Conservation (phyloP, 1,139 yeast species). For the Geotrichum fermentans region DNA sequence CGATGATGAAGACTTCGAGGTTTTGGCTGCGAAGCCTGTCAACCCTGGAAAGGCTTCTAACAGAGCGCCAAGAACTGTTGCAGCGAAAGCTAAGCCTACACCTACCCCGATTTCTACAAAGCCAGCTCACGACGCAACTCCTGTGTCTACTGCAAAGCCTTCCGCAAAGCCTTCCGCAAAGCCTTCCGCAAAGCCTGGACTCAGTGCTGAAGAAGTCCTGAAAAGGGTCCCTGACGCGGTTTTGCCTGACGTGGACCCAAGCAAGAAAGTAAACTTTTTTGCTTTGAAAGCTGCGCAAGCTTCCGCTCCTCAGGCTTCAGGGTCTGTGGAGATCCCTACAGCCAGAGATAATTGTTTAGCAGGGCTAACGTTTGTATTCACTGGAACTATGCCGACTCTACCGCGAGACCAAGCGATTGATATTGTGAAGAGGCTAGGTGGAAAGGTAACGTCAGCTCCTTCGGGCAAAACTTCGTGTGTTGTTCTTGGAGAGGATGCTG, state of each 20-base stretch:
- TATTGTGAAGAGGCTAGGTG: slow-evolving; percentile 82
- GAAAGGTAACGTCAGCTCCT: slow-evolving; percentile 84
- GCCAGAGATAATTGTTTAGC: slow-evolving; percentile 79
- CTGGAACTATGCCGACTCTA: slow-evolving; percentile 78
- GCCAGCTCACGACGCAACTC: neutral
- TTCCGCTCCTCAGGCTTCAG: slow-evolving; percentile 34
- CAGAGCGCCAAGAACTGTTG: neutral
- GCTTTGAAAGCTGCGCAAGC: slow-evolving; percentile 34
- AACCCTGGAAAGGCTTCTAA: slow-evolving; percentile 22
- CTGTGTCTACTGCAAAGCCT: slow-evolving; percentile 19
- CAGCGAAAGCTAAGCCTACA: slow-evolving; percentile 4
- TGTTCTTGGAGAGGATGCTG: slow-evolving; percentile 93
- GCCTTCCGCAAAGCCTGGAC: slow-evolving; percentile 1
- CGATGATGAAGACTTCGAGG: slow-evolving; percentile 20
- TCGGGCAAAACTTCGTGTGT: slow-evolving; percentile 83
- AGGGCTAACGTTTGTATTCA: slow-evolving; percentile 88
- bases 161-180: slow-evolving; percentile 22
- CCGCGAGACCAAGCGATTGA: slow-evolving; percentile 73
- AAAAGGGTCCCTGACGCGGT: slow-evolving; percentile 64
- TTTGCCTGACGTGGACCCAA: slow-evolving; percentile 52
- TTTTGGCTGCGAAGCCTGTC: slow-evolving; percentile 19
- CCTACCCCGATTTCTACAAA: slow-evolving; percentile 2
- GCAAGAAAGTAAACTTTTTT: slow-evolving; percentile 53
- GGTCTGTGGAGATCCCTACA: slow-evolving; percentile 50
- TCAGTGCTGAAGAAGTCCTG: slow-evolving; percentile 52